Base-by-base conservation (phyloP, 495 filamentous ascomycete species). In the Ramalina intermedia region DNA sequence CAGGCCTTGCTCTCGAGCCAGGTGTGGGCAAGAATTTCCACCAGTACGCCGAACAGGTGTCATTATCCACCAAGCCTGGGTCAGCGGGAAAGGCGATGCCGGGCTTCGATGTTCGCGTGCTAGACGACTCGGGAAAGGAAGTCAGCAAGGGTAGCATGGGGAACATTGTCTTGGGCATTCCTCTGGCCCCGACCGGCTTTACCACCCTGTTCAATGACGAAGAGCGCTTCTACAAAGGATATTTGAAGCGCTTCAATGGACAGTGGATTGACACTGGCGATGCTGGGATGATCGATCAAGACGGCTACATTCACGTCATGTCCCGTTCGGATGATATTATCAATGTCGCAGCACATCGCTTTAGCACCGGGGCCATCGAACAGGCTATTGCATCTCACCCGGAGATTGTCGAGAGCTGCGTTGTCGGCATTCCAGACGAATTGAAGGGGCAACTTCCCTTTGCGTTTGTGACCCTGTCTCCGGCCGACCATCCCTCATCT, bases 361-460 rank as follows among this genome's bases (percentile, higher is more conserved):
- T 96, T 52, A 85, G 81, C 57, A 96, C 88, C 2, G 88, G 84
- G 27, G 69, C 81, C 20, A 90, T 96, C 60, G 89, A 96, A 66
- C 85, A 94, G 66, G 87, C 82, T 33, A 84, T 96, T 53, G 78
- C 87, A 4, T 80, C 79, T 3, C 87, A 94, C 60, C 82, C 83
- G 0, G 63, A 61, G 4, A 74, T 96, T 26, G 81, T 77, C 14
- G 89, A 96, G 69, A 83, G 80, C 27, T 85, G 83, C 55, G 84
- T 94, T 0, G 78, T 96, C 14, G 81, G 83, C 20, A 81, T 94
- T 46, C 90, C 90, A 0, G 88, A 95, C 55, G 55, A 73, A 0
- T 67, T 94, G 6, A 96, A 96, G 62, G 89, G 89, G 40, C 85
- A 90, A 56, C 73, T 94, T 6, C 89, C 89, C 1, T 94, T 96